Evolutionary conservation across 164 flowering plant species (phyloP).

Genomic region (Stephania cephalantha): DNA sequence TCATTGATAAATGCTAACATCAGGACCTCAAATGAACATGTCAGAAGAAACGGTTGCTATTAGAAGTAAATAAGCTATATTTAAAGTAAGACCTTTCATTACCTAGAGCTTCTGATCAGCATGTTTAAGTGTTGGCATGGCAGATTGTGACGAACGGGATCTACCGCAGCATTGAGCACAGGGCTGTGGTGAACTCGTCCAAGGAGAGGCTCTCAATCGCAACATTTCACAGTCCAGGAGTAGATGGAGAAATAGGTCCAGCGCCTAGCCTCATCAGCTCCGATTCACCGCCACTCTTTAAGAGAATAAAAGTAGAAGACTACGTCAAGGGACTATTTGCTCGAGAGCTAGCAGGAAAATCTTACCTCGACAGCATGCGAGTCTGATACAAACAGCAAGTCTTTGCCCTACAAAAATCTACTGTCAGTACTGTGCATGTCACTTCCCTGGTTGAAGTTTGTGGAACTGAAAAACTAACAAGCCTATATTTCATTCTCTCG

Average conservation of each 20-base stretch:
- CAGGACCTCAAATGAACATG: too few species aligned
- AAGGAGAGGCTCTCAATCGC: slow-evolving; percentile 52
- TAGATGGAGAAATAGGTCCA: slow-evolving; percentile 35
- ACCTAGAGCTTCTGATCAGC: background rate
- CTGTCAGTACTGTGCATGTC: too few species aligned
- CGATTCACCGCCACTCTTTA: slow-evolving; percentile 32
- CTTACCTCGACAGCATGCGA: slow-evolving; percentile 33
- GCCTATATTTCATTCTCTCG: too few species aligned
- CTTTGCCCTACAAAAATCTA: too few species aligned
- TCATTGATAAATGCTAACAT: background rate
- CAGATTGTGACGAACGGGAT: slow-evolving; percentile 48
- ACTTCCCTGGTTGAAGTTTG: too few species aligned
- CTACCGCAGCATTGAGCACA: slow-evolving; percentile 47
- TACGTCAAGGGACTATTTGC: slow-evolving; percentile 31
- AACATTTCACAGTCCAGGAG: slow-evolving; percentile 32
- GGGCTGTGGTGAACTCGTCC: slow-evolving; percentile 34
- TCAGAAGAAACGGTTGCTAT: too few species aligned
- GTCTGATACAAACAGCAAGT: background rate
- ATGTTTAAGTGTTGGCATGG: background rate
- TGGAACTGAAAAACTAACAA: too few species aligned
- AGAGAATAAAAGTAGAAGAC: slow-evolving; percentile 14
- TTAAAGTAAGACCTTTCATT: background rate
- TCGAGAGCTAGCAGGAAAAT: slow-evolving; percentile 30
- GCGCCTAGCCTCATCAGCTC: slow-evolving; percentile 27
- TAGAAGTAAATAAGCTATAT: too few species aligned